These are phyloP conservation scores for Zopfia rhizophila DNA, from an alignment of 2,329 filamentous ascomycete genomes.

Conservation along the genomic window DNA sequence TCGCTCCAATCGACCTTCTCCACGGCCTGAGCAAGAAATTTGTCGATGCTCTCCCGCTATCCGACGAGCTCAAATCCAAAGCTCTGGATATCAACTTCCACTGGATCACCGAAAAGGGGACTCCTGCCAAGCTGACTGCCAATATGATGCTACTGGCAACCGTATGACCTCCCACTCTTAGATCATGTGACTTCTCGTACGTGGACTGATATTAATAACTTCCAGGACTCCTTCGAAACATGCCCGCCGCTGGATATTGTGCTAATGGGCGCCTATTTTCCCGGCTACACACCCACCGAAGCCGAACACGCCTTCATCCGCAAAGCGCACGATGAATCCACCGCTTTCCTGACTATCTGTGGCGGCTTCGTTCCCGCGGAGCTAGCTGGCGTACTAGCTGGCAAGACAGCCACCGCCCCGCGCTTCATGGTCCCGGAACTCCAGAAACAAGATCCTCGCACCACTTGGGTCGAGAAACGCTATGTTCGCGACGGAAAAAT, in stretches of 20 bases:
- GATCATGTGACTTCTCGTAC: neutral
- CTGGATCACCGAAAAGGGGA: constrained; percentile 42
- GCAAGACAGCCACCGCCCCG: constrained; percentile 53
- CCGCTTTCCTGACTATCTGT: constrained; percentile 55
- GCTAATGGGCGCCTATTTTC: constrained; percentile 52
- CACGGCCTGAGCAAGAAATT: constrained; percentile 30
- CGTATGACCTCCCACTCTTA: constrained; percentile 11
- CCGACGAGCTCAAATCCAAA: constrained; percentile 24
- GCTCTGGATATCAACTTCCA: constrained; percentile 41
- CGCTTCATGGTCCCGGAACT: constrained; percentile 38
- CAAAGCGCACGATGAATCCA: constrained; percentile 46
- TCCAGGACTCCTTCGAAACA: constrained; percentile 52
- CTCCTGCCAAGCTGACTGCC: constrained; percentile 21
- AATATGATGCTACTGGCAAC: constrained; percentile 28
- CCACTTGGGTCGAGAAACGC: constrained; percentile 52
- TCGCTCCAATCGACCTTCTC: constrained; percentile 43
- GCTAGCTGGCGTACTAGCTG: constrained; percentile 49
- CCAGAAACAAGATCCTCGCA: constrained; percentile 36
- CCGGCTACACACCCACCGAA: constrained; percentile 40
- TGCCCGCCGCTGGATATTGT: constrained; percentile 56
- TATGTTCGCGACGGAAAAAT: constrained; percentile 43
- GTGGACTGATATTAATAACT: neutral
- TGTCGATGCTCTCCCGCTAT: constrained; percentile 19
- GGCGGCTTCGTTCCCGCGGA: constrained; percentile 48
- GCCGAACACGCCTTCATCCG: constrained; percentile 52